These are phyloP conservation scores for Acanthamoeba lenticulata DNA, from an alignment of 208 protist species.

Conservation along the genomic window DNA sequence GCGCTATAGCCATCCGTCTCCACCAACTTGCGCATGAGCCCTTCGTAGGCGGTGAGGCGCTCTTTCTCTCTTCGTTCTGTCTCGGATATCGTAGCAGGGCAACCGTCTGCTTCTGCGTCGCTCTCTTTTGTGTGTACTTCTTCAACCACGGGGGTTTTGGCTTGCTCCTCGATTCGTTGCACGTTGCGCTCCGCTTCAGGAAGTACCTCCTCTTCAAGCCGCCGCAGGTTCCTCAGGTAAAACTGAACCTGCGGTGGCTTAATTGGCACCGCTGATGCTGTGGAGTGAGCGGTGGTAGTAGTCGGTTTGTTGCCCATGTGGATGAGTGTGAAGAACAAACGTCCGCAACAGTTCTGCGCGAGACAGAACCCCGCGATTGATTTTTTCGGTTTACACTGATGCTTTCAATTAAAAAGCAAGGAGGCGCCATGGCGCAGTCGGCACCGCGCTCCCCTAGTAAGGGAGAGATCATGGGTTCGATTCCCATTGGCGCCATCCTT, in stretches of 20 bases:
- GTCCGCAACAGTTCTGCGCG: too few relatives aligned
- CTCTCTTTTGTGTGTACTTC: not conserved
- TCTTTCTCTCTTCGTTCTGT: not conserved
- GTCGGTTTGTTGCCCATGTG: not conserved
- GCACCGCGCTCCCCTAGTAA: too few relatives aligned
- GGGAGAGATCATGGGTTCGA: too few relatives aligned
- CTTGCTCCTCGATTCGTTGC: not conserved
- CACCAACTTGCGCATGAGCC: not conserved
- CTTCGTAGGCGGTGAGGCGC: not conserved
- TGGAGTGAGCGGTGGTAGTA: too few relatives aligned
- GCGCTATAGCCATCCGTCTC: not conserved
- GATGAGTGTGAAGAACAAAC: too few relatives aligned
- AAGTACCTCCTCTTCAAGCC: not conserved
- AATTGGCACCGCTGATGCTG: not conserved
- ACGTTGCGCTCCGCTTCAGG: not conserved
- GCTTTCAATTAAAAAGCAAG: too few relatives aligned
- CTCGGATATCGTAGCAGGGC: not conserved
- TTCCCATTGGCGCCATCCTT: too few relatives aligned
- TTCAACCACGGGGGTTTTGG: not conserved
- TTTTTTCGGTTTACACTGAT: too few relatives aligned
- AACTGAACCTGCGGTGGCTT: conserved; percentile 24
- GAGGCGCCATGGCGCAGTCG: too few relatives aligned
- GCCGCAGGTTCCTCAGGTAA: not conserved
- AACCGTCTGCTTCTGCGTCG: not conserved
- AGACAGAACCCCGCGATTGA: too few relatives aligned